These are phyloP conservation scores for Stagonosporopsis rhizophila DNA, from an alignment of 2,329 filamentous ascomycete species.

Conservation along the genomic window DNA sequence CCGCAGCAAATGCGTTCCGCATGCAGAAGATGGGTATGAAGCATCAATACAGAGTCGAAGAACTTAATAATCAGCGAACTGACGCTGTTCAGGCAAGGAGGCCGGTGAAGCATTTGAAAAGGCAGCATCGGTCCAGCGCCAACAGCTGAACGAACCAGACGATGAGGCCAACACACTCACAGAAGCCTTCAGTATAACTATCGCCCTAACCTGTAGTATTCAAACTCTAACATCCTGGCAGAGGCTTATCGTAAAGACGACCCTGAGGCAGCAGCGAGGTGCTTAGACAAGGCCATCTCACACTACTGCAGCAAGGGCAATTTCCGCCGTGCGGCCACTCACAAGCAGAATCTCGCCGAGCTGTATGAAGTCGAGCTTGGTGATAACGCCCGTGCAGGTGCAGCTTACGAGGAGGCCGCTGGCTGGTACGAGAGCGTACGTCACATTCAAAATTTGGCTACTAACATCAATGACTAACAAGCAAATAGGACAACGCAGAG, in stretches of 20 bases:
- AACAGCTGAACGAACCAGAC: constrained; percentile 86
- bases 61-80: not conserved
- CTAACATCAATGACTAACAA: constrained; percentile 25
- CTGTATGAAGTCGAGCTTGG: constrained; percentile 82
- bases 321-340: constrained; percentile 85
- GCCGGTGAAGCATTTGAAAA: constrained; percentile 85
- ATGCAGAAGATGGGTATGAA: constrained; percentile 80
- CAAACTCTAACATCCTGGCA: constrained; percentile 25
- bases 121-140: constrained; percentile 79
- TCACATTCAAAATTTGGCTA: not conserved
- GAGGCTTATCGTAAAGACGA: constrained; percentile 87
- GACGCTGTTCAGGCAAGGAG: constrained; percentile 70
- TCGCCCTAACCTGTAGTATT: not conserved
- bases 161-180: constrained; percentile 87
- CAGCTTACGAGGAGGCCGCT: constrained; percentile 84
- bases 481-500: constrained; percentile 46
- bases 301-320: constrained; percentile 91
- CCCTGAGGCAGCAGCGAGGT: constrained; percentile 81
- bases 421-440: constrained; percentile 76
- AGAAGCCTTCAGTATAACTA: constrained; percentile 76
- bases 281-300: constrained; percentile 78
- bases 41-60: not conserved
- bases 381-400: constrained; percentile 78
- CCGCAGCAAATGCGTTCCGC: constrained; percentile 91
- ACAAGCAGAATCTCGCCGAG: constrained; percentile 89